Evolutionary conservation across 345 rosid species (phyloP).

Genomic region (Aquilaria sinensis): DNA sequence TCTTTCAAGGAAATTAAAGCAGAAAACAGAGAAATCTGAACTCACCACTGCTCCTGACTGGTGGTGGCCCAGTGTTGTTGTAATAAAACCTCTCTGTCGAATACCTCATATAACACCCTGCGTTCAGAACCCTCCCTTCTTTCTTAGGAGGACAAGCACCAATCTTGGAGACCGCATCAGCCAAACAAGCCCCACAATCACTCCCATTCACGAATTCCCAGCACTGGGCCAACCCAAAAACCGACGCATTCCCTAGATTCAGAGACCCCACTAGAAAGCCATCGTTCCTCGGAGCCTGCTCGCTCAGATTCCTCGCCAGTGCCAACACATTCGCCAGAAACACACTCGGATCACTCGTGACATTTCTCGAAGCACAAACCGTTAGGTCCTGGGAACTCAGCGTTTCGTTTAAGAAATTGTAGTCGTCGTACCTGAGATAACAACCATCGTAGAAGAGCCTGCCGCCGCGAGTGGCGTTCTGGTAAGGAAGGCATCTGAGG

Average conservation of each 20-base stretch:
- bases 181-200: slow-evolving; percentile 50
- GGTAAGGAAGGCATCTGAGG: slow-evolving; percentile 65
- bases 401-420: slow-evolving; percentile 58
- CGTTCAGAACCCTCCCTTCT: slow-evolving; percentile 66
- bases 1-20: background rate
- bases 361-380: slow-evolving; percentile 36
- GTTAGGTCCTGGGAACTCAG: slow-evolving; percentile 20
- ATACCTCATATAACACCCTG: slow-evolving; percentile 81
- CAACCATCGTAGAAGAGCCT: slow-evolving; percentile 68
- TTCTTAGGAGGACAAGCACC: slow-evolving; percentile 42
- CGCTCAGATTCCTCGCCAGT: slow-evolving; percentile 54
- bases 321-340: slow-evolving; percentile 38
- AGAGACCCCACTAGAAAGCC: slow-evolving; percentile 63
- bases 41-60: slow-evolving; percentile 33
- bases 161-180: slow-evolving; percentile 31
- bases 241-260: slow-evolving; percentile 43
- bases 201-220: slow-evolving; percentile 52
- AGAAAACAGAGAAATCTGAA: background rate
- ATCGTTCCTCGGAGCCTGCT: slow-evolving; percentile 35
- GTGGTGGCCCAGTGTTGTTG: slow-evolving; percentile 38
- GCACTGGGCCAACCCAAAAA: slow-evolving; percentile 89
- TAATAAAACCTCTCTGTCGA: slow-evolving; percentile 57
- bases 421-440: slow-evolving; percentile 69
- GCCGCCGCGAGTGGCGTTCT: slow-evolving; percentile 67
- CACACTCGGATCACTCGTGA: slow-evolving; percentile 40